Evolutionary conservation across 176 grass and related monocot species (phyloP), one percentile per base, ranked within the genome.

Genomic region (Bothriochloa decipiens): DNA sequence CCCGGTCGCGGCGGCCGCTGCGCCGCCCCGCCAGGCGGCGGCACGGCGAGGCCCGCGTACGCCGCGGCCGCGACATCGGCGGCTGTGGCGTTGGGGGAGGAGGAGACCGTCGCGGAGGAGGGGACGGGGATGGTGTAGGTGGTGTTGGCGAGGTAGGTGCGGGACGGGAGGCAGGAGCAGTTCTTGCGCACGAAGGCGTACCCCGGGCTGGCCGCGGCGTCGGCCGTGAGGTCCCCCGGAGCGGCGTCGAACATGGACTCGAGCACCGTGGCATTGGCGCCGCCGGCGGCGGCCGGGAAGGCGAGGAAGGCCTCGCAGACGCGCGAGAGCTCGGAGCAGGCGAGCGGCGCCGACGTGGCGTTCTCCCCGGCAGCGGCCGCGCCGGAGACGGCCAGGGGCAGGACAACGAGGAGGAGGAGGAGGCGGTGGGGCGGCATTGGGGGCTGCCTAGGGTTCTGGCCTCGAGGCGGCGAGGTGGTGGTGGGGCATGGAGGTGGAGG

Each of bases 111-210:
- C 29, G 77, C 85, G 68, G 76, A 74, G 57, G 35, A 77, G 49
- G 89, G 1, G 33, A 2, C 33, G 33, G 33, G 89, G 82, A 94
- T 57, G 15, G 91, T 98, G 83, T 92, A 94, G 68, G 96, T 96
- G 36, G 96, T 96, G 81, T 92, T 98, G 62, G 89, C 87, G 69
- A 99, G 88, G 86, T 96, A 99, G 81, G 91, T 89, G 75, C 89
- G 87, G 16, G 86, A 82, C 61, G 87, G 87, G 73, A 96, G 75
- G 88, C 96, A 99, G 43, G 96, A 96, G 83, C 96, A 99, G 93
- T 99, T 99, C 93, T 99, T 99, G 26, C 91, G 91, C 55, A 99
- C 78, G 84, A 99, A 99, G 35, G 89, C 91, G 86, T 91, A 96
- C 12, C 93, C 93, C 11, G 93, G 96, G 81, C 88, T 98, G 89